These are phyloP conservation scores for Quercus ilex DNA, from an alignment of 306 rosid species.

Conservation along the genomic window DNA sequence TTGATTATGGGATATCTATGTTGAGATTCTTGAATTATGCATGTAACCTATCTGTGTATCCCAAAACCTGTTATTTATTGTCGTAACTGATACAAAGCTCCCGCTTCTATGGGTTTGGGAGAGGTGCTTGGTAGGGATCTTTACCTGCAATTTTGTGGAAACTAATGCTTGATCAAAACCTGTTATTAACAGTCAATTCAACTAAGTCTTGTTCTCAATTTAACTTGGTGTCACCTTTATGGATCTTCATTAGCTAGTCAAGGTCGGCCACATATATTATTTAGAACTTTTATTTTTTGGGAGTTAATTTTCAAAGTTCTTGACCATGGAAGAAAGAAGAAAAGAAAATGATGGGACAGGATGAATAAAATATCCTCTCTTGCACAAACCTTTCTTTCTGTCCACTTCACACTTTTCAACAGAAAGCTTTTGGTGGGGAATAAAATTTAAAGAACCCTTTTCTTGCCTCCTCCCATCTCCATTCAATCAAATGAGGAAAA, in stretches of 20 bases:
- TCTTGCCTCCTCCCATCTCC: not conserved
- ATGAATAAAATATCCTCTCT: not conserved
- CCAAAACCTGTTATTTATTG: not conserved
- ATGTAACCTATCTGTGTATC: not conserved
- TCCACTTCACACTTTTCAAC: not conserved
- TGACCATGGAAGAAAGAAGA: not conserved
- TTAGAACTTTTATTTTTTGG: not conserved
- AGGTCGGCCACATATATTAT: not conserved
- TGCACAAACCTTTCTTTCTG: not conserved
- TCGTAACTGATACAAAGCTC: too few relatives aligned
- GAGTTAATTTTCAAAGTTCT: not conserved
- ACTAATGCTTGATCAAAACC: too few relatives aligned
- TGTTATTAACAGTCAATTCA: not conserved
- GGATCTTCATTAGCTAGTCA: not conserved
- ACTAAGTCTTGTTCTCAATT: not conserved
- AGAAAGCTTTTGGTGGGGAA: not conserved
- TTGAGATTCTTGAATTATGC: constrained; percentile 14
- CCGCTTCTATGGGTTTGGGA: too few relatives aligned
- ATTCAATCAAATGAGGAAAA: not conserved
- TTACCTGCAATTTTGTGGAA: too few relatives aligned
- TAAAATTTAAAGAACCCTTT: not conserved
- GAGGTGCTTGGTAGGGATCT: too few relatives aligned
- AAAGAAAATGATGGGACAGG: not conserved
- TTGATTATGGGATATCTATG: not conserved
- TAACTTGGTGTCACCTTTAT: not conserved